Conservation (phyloP, 2,329 filamentous ascomycete species). For the Colletotrichum karsti region DNA sequence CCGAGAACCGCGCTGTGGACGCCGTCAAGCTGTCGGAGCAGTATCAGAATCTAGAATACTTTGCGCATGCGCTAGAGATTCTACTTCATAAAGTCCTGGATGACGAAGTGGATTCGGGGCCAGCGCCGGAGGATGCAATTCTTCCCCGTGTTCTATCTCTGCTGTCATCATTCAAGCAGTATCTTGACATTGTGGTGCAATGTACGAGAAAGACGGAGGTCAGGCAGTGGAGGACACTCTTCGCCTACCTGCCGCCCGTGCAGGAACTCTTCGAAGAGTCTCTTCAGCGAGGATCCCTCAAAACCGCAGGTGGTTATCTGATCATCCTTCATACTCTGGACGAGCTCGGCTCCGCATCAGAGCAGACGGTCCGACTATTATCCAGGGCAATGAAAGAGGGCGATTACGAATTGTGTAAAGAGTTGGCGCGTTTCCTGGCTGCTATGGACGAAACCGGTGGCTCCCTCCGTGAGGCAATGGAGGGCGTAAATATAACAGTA, state of each 20-base stretch:
- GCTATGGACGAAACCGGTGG: conserved; percentile 89
- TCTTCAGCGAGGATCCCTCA: conserved; percentile 82
- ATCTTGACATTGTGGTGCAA: conserved; percentile 94
- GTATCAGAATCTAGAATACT: conserved; percentile 89
- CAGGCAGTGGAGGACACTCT: conserved; percentile 92
- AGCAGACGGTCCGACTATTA: conserved; percentile 84
- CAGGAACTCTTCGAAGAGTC: conserved; percentile 95
- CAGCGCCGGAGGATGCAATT: conserved; percentile 69
- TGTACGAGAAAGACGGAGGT: conserved; percentile 98
- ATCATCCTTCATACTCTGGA: conserved; percentile 88
- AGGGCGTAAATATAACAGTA: conserved; percentile 60
- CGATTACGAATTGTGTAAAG: conserved; percentile 96
- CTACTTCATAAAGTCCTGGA: conserved; percentile 93
- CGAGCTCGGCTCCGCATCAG: conserved; percentile 73
- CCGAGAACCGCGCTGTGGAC: conserved; percentile 78
- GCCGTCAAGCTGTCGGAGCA: conserved; percentile 85
- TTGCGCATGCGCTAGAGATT: conserved; percentile 91
- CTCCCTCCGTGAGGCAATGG: conserved; percentile 78
- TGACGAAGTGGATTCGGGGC: conserved; percentile 84
- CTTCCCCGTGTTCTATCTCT: conserved; percentile 71
- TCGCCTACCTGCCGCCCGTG: conserved; percentile 88
- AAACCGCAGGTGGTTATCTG: conserved; percentile 96
- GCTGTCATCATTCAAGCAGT: conserved; percentile 79
- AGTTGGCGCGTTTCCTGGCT: conserved; percentile 92
- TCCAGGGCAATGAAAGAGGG: conserved; percentile 82